phyloP scores from a whole-genome alignment of 805 yeast genomes.

The Metschnikowia picachoensis region DNA sequence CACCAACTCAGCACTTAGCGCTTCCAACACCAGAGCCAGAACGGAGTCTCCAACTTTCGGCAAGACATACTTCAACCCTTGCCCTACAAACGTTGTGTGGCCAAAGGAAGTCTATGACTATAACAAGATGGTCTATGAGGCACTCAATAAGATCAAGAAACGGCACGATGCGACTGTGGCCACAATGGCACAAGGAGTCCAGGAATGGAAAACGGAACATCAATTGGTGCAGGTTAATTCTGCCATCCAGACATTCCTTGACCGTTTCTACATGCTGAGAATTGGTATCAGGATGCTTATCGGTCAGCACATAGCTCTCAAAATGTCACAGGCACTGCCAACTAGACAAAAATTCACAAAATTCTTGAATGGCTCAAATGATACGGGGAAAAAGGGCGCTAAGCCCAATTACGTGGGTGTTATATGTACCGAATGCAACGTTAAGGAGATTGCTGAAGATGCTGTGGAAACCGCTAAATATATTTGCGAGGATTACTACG shows the following conservation, averaged over 20 bases:
- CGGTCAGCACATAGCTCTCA: constrained; percentile 89
- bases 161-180: constrained; percentile 92
- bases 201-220: constrained; percentile 71
- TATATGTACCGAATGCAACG: constrained; percentile 79
- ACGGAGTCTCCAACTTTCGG: constrained; percentile 39
- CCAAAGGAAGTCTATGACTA: constrained; percentile 72
- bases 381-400: constrained; percentile 8
- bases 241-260: constrained; percentile 76
- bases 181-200: constrained; percentile 88
- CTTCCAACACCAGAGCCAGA: constrained; percentile 6
- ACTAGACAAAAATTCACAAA: constrained; percentile 34
- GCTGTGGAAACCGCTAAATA: constrained; percentile 88
- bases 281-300: constrained; percentile 91
- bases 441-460: constrained; percentile 77
- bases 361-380: constrained; percentile 33
- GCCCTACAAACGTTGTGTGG: constrained; percentile 57
- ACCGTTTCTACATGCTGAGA: constrained; percentile 83
- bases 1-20: constrained; percentile 11
- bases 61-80: constrained; percentile 46
- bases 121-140: constrained; percentile 62
- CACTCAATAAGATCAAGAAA: constrained; percentile 66
- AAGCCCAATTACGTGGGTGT: constrained; percentile 77
- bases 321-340: constrained; percentile 54
- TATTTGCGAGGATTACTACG: constrained; percentile 89
- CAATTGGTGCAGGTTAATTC: constrained; percentile 54